Percentiles rank a stretch among this genome's conserved stretches.
These are phyloP conservation scores for Xylaria venustula DNA, from an alignment of 495 filamentous ascomycete species.

Conservation along the genomic window DNA sequence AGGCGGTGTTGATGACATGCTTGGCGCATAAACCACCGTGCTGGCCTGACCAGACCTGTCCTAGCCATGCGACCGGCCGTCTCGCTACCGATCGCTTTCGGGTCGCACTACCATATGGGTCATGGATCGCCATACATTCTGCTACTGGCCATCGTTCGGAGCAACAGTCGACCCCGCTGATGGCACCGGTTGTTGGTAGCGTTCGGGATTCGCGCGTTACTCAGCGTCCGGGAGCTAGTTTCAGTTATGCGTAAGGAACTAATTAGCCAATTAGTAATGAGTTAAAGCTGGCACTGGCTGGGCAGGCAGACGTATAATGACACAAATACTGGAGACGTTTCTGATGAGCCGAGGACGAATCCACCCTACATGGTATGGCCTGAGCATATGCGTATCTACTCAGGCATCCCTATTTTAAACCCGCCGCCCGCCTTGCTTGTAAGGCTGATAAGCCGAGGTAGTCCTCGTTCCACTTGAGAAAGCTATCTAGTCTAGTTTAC, in stretches of 20 bases:
- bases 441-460: slow-evolving; percentile 13
- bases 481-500: too few species aligned
- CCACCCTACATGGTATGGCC: too few species aligned
- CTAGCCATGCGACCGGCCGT: neutral
- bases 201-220: slow-evolving; percentile 2
- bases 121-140: neutral
- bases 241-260: too few species aligned
- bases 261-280: too few species aligned
- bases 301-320: too few species aligned
- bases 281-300: neutral
- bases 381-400: too few species aligned
- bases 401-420: neutral
- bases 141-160: neutral
- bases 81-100: neutral
- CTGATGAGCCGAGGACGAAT: slow-evolving; percentile 4
- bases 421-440: too few species aligned
- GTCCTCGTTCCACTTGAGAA: too few species aligned
- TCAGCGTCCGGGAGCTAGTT: neutral
- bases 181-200: neutral
- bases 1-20: neutral
- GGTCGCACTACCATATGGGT: neutral
- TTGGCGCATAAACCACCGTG: slow-evolving; percentile 6
- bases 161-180: slow-evolving; percentile 1
- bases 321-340: too few species aligned
- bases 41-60: neutral